Evolutionary conservation across 2,329 filamentous ascomycete species (phyloP), one percentile per base, ranked within the genome.

Genomic region (Cercospora zeina): DNA sequence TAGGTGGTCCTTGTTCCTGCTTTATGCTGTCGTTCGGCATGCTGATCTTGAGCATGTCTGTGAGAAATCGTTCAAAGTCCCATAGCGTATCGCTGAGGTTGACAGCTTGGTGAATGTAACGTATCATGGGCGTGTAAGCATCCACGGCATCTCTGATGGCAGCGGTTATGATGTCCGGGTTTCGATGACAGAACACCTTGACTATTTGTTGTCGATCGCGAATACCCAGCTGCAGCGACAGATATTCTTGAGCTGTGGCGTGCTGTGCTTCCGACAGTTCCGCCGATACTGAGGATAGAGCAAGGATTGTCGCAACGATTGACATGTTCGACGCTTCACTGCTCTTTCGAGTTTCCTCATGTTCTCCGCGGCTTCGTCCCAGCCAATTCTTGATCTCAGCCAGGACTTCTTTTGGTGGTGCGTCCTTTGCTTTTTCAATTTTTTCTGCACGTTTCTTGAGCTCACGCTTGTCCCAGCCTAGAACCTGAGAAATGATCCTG

Each of bases 61-160:
- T 83, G 21, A 93, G 72, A 69, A 95, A 92, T 9, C 77, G 79
- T 71, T 93, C 86, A 1, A 84, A 78, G 36, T 90, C 86, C 37
- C 82, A 81, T 6, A 93, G 75, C 19, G 90, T 89, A 39, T 86
- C 86, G 34, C 85, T 85, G 5, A 93, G 80, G 69, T 93, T 88
- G 24, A 92, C 83, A 1, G 84, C 83, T 58, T 89, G 83, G 72
- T 93, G 90, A 6, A 93, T 79, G 2, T 81, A 78, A 21, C 89
- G 82, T 60, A 95, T 90, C 62, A 92, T 85, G 0, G 89, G 89
- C 57, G 92, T 89, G 67, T 89, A 90, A 1, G 87, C 87, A 0
- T 82, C 79, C 5, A 92, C 83, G 0, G 81, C 75, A 61, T 91
- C 87, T 31, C 84, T 82, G 53, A 93, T 77, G 0, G 85, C 81